phyloP scores from a whole-genome alignment of 768 basidiomycete genomes.

The Cystobasidium onofrii region DNA sequence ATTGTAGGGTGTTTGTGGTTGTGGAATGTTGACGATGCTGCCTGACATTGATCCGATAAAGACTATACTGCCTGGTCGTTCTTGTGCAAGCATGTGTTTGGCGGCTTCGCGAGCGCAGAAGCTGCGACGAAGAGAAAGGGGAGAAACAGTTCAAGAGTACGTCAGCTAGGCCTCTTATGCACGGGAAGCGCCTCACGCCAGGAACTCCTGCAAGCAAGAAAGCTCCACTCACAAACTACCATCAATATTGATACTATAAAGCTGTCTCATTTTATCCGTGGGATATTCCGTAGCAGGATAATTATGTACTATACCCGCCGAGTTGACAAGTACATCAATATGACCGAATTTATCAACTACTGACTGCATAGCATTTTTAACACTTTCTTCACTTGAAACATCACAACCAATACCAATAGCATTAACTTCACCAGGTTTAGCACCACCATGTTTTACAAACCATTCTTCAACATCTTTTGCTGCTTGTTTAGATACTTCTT shows the following conservation, averaged over 20 bases:
- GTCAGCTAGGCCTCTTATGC: no score
- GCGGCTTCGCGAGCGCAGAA: slow-evolving; percentile 96
- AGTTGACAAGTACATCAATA: slow-evolving; percentile 75
- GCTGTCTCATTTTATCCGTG: slow-evolving; percentile 66
- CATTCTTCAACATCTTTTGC: slow-evolving; percentile 59
- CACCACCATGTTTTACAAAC: slow-evolving; percentile 53
- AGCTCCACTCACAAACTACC: slow-evolving; percentile 50
- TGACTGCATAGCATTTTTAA: slow-evolving; percentile 62
- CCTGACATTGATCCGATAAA: slow-evolving; percentile 88
- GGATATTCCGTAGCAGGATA: slow-evolving; percentile 55
- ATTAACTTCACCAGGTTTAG: slow-evolving; percentile 55
- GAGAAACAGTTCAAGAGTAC: no score
- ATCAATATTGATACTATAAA: slow-evolving; percentile 90
- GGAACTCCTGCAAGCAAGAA: neutral
- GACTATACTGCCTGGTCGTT: slow-evolving; percentile 53
- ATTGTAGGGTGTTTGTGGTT: slow-evolving; percentile 91
- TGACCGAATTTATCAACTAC: slow-evolving; percentile 61
- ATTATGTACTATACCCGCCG: slow-evolving; percentile 55
- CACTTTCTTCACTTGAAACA: slow-evolving; percentile 71
- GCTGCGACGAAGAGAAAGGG: slow-evolving; percentile 36
- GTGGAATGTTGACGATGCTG: slow-evolving; percentile 78
- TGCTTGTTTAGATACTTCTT: slow-evolving; percentile 59
- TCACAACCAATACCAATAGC: slow-evolving; percentile 76
- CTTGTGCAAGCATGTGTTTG: slow-evolving; percentile 73
- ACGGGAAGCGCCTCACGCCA: no score